Base-by-base conservation (phyloP, 768 basidiomycete genomes). In the Megacollybia marginata region DNA sequence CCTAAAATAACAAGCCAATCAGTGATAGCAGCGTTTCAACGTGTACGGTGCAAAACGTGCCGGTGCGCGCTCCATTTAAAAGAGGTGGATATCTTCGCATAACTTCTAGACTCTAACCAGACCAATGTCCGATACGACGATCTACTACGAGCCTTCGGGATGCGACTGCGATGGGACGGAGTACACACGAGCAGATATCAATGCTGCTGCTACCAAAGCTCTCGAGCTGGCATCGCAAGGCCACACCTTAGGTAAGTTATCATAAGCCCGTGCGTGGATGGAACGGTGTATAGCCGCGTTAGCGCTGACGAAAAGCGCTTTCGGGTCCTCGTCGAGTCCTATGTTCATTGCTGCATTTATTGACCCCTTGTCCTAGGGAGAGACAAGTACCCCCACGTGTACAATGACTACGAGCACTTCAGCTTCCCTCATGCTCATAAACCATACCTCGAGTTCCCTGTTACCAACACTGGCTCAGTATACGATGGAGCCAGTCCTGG, bases 401-500 rank as follows among this genome's bases (percentile, higher is more conserved):
- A 52, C 47, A 52, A 52, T 42, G 51, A 52, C 51, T 42, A 52
- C 16, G 51, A 52, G 46, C 46, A 28, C 9, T 52, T 52, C 47
- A 47, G 33, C 19, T 52, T 52, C 31, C 28, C 19, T 28, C 51
- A 52, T 33, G 51, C 51, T 11, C n/a, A 48, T 9, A 52, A 48
- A 33, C 51, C 47, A 15, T 48, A 47, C 36, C 42, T 52, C 34
- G 51, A 52, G 32, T 48, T 48, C 34, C 50, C 50, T n/a, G 44
- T 48, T 15, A 36, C 42, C 31, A 35, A 33, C 1, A 16, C 16
- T 9, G 46, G 12, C 15, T 15, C 6, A 12, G 40, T 44, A 10
- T 64, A 64, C 54, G 54, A 45, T 23, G 59, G 60, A 31, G 63
- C 56, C 11, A 58, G 57, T 46, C 60, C 63, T 31, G 62, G 62